A percentile compares a stretch with the other conserved stretches of the same genome.
Conservation (phyloP, 768 basidiomycete genomes). For the Nevesoporus exiguus region DNA sequence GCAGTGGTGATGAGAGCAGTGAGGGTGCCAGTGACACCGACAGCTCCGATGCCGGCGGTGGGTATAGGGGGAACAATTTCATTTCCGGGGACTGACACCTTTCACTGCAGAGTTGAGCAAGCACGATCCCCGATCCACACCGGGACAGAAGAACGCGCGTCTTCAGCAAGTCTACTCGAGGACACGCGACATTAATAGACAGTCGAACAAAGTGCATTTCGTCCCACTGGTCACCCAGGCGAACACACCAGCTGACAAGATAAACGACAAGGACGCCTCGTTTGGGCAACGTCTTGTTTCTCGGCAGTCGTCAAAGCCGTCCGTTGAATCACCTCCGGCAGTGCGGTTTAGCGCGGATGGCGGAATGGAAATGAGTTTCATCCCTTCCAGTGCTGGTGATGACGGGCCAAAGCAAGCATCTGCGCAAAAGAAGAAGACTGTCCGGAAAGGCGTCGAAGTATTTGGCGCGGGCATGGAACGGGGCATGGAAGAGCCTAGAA, state of each 20-base stretch:
- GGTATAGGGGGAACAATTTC: slow-evolving; percentile 15
- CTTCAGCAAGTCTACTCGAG: slow-evolving; percentile 44
- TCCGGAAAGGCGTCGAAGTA: slow-evolving; percentile 62
- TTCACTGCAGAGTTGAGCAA: slow-evolving; percentile 43
- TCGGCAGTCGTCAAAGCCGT: slow-evolving; percentile 10
- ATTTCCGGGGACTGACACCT: slow-evolving; percentile 14
- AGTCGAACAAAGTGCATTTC: slow-evolving; percentile 52
- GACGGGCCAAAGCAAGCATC: slow-evolving; percentile 10
- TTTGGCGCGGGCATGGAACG: slow-evolving; percentile 92
- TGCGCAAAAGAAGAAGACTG: slow-evolving; percentile 33
- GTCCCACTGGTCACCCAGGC: slow-evolving; percentile 58
- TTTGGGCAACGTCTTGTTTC: slow-evolving; percentile 66
- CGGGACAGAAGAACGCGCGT: slow-evolving; percentile 46
- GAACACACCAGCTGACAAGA: slow-evolving; percentile 24
- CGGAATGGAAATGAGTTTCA: slow-evolving; percentile 82
- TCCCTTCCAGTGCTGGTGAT: slow-evolving; percentile 46
- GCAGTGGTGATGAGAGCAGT: slow-evolving; percentile 39
- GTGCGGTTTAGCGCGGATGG: slow-evolving; percentile 44
- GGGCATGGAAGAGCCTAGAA: slow-evolving; percentile 51
- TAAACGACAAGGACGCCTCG: slow-evolving; percentile 50
- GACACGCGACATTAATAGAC: slow-evolving; percentile 41
- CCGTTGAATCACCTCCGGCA: slow-evolving; percentile 14
- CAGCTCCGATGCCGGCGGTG: slow-evolving; percentile 60
- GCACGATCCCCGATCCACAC: slow-evolving; percentile 54
- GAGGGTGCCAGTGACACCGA: slow-evolving; percentile 46